Evolutionary conservation across 805 yeast genomes (phyloP).

Genomic region (Pichia heedii): DNA sequence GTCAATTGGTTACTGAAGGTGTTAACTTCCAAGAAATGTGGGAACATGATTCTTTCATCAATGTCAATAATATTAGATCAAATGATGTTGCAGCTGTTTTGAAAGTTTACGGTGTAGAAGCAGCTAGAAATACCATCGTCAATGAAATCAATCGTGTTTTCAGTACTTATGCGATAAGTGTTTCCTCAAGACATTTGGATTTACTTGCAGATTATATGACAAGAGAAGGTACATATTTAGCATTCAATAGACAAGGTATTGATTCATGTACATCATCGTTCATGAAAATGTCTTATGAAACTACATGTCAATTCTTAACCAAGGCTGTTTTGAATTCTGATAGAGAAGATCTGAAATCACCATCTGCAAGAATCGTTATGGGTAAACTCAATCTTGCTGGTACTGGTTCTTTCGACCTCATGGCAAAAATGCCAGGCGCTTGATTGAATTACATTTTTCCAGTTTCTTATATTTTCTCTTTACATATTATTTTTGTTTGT

Average conservation of each 20-base stretch:
- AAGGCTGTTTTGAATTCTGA: conserved; percentile 93
- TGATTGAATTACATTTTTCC: neutral
- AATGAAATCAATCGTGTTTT: conserved; percentile 93
- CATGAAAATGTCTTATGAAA: conserved; percentile 98
- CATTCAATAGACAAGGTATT: conserved; percentile 97
- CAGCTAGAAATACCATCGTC: conserved; percentile 95
- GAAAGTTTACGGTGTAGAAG: conserved; percentile 94
- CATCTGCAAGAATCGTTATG: conserved; percentile 86
- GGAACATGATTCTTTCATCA: conserved; percentile 91
- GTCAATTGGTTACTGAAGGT: conserved; percentile 90
- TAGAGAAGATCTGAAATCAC: conserved; percentile 78
- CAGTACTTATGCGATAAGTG: conserved; percentile 92
- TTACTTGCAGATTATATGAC: conserved; percentile 99
- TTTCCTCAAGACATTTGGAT: conserved; percentile 88
- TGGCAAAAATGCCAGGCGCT: conserved; percentile 37
- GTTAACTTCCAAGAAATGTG: conserved; percentile 97
- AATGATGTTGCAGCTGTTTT: conserved; percentile 91
- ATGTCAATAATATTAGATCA: conserved; percentile 81
- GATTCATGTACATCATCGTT: conserved; percentile 92
- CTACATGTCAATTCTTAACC: conserved; percentile 94
- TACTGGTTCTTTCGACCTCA: conserved; percentile 89
- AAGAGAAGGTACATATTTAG: conserved; percentile 92
- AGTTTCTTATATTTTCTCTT: neutral
- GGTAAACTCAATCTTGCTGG: conserved; percentile 91
- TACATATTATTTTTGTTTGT: neutral